Conservation (phyloP, 257 asterid genomes). For the Solanum arcanum region DNA sequence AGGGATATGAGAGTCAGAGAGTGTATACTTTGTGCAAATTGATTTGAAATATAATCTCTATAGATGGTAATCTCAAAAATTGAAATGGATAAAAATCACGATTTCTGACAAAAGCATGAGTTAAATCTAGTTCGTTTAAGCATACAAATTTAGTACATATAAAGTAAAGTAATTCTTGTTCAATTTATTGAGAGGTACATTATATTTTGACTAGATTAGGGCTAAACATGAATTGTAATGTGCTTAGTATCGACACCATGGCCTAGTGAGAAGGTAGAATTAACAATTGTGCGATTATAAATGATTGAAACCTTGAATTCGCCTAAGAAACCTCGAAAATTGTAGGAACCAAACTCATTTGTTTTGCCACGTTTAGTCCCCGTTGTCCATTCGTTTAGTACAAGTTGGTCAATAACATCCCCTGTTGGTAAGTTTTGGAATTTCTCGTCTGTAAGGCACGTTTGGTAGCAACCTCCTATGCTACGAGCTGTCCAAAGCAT, state of each 20-base stretch:
- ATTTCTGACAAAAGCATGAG: not conserved
- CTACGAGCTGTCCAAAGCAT: not conserved
- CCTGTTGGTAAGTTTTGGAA: not conserved
- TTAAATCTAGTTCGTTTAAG: not conserved
- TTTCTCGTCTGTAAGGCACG: not conserved
- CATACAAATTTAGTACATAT: not conserved
- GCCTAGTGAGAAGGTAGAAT: slow-evolving; percentile 15
- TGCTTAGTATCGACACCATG: slow-evolving; percentile 31
- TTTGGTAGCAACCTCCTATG: not conserved
- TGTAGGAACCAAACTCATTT: not conserved
- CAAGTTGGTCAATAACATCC: not conserved
- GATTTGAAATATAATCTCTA: not conserved
- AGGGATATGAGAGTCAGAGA: not conserved
- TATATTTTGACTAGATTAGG: not conserved
- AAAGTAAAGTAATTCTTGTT: not conserved
- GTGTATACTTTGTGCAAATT: not conserved
- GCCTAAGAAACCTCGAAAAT: slow-evolving; percentile 31
- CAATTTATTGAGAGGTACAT: not conserved
- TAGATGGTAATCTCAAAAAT: not conserved
- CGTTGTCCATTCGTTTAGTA: not conserved
- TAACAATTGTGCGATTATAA: slow-evolving; percentile 1
- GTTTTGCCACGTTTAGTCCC: not conserved
- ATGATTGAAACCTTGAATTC: slow-evolving; percentile 21
- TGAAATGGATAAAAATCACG: not conserved
- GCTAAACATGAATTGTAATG: not conserved